Base-by-base conservation (phyloP, 2,329 filamentous ascomycete genomes). In the Colletotrichum ledebouriae region DNA sequence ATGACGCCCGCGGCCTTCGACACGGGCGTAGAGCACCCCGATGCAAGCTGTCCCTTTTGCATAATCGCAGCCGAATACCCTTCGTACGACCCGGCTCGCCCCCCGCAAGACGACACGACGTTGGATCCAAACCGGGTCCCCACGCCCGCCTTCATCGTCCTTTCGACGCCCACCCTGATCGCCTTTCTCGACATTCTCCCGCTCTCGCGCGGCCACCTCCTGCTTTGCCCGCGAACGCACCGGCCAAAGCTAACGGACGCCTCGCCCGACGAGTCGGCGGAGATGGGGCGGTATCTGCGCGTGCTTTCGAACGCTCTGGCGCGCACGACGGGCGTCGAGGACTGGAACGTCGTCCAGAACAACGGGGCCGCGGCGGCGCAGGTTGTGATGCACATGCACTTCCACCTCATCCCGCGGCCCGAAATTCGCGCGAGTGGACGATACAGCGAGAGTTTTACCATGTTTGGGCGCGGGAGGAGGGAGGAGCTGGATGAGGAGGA, bases 291-390 rank as follows among this genome's bases (percentile, higher is more conserved):
- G 69, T 87, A 85, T 82, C 86, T 97, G 33, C 89, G 93, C 39
- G 79, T 95, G 3, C 82, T 98, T 2, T 92, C 92, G 17, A 83
- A 87, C 20, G 92, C 92, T 0, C 84, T 97, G 42, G 86, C 89
- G 37, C 84, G 84, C 59, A 88, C 89, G 0, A 92, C 90, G 2
- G 91, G 90, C 10, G 87, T 93, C 1, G 85, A 84, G 58, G 94
- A 98, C 80, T 98, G 95, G 92, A 99, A 99, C 79, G 89, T 98
- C 34, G 93, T 98, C 63, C 95, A 98, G 82, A 98, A 98, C 78
- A 98, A 98, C 74, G 94, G 95, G 15, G 90, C 90, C 3, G 89
- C 94, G 37, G 95, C 95, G 2, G 94, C 94, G 2, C 95, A 98
- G 81, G 94, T 97, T 15, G 94, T 98, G 2, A 92, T 92, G 22